Percentiles rank a stretch among this genome's conserved stretches.
Conservation (phyloP, 2,329 filamentous ascomycete genomes). For the Septoria linicola region DNA sequence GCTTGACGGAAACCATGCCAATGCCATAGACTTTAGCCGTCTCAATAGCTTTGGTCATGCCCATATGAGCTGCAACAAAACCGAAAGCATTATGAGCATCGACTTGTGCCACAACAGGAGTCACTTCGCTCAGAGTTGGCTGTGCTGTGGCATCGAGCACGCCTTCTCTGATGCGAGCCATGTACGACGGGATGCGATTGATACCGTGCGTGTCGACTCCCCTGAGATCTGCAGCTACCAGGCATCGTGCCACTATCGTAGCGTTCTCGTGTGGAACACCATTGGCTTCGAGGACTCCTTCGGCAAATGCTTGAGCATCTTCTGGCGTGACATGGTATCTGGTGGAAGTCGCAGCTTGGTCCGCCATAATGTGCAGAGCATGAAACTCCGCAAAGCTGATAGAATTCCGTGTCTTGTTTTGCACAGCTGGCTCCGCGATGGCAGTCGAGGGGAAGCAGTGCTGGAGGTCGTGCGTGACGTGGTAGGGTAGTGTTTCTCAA, state of each 20-base stretch:
- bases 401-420: no score
- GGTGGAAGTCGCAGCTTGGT: neutral
- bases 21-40: slow-evolving; percentile 67
- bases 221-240: slow-evolving; percentile 72
- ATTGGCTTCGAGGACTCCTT: slow-evolving; percentile 59
- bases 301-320: slow-evolving; percentile 48
- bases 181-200: slow-evolving; percentile 75
- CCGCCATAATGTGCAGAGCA: neutral
- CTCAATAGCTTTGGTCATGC: slow-evolving; percentile 66
- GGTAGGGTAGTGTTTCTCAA: no score
- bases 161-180: slow-evolving; percentile 68
- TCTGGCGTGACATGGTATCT: slow-evolving; percentile 30
- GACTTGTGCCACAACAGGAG: slow-evolving; percentile 69
- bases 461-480: no score
- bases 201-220: slow-evolving; percentile 78
- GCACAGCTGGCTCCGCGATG: no score
- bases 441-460: no score
- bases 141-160: slow-evolving; percentile 62
- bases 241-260: slow-evolving; percentile 61
- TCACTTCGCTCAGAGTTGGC: slow-evolving; percentile 61
- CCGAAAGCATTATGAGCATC: slow-evolving; percentile 72
- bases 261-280: slow-evolving; percentile 61
- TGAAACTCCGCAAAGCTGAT: no score
- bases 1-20: slow-evolving; percentile 72
- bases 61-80: slow-evolving; percentile 66